Conservation (phyloP, 108 stramenopile species). For the Cyclostephanos invisitatus region DNA sequence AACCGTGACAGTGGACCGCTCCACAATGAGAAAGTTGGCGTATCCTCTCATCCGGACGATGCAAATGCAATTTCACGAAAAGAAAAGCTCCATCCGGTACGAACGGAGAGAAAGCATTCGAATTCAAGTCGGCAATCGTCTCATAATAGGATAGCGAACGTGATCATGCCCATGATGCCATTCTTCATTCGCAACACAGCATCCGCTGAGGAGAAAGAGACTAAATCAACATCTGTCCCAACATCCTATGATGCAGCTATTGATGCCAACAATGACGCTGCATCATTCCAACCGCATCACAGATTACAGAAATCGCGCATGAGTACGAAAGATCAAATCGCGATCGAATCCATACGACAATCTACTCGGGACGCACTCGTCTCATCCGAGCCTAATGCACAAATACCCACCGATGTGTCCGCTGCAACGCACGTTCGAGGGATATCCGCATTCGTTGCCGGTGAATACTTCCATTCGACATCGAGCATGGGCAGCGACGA, state of each 20-base stretch:
- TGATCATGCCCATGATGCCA: not conserved
- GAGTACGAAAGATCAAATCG: not conserved
- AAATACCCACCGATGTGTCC: not conserved
- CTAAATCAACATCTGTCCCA: no score
- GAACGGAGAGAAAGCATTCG: not conserved
- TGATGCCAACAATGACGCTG: not conserved
- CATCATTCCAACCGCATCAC: not conserved
- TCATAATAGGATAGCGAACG: not conserved
- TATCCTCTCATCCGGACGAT: not conserved
- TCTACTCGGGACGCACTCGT: not conserved
- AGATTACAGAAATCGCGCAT: not conserved
- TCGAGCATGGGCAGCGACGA: constrained; percentile 27
- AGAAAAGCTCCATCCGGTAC: not conserved
- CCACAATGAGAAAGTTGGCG: not conserved
- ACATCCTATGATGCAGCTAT: no score
- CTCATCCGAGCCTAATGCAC: constrained; percentile 1
- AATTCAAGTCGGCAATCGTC: not conserved
- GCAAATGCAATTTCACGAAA: not conserved
- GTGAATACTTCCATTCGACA: not conserved
- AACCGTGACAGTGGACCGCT: not conserved
- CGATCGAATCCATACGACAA: not conserved
- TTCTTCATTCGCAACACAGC: no score
- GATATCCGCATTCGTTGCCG: not conserved
- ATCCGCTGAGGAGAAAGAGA: no score
- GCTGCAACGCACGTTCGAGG: not conserved